Evolutionary conservation across 331 rosid species (phyloP).

Genomic region (Telfairia occidentalis): DNA sequence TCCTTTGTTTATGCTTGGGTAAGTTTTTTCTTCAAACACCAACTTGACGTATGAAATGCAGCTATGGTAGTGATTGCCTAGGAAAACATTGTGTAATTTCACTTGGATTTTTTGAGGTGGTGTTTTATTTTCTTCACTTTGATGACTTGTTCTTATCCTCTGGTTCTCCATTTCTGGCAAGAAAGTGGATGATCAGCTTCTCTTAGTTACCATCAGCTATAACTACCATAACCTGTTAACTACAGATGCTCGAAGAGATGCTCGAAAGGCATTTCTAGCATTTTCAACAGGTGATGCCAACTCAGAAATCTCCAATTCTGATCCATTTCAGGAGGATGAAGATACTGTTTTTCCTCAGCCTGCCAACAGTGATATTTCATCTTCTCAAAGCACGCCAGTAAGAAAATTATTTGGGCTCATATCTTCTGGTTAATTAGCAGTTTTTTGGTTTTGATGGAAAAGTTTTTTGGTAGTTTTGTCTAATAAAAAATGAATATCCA

Average conservation of each 20-base stretch:
- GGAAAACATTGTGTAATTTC: background rate
- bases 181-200: slow-evolving; percentile 3
- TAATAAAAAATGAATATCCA: background rate
- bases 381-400: slow-evolving; percentile 65
- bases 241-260: slow-evolving; percentile 83
- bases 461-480: background rate
- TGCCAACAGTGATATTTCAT: slow-evolving; percentile 34
- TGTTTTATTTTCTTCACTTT: background rate
- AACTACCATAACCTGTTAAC: slow-evolving; percentile 12
- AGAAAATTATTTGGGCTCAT: slow-evolving; percentile 20
- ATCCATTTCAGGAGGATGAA: slow-evolving; percentile 24
- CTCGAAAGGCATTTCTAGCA: slow-evolving; percentile 82
- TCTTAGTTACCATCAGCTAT: background rate
- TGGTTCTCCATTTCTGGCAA: slow-evolving; percentile 1
- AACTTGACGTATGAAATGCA: background rate
- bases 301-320: slow-evolving; percentile 29
- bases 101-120: background rate
- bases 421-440: background rate
- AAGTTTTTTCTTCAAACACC: background rate
- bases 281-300: slow-evolving; percentile 53
- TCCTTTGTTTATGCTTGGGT: background rate
- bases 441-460: background rate
- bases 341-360: slow-evolving; percentile 33
- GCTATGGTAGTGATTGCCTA: background rate
- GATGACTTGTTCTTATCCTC: background rate